Percentiles rank a stretch among this genome's conserved stretches.
Evolutionary conservation across 805 yeast genomes (phyloP).

Genomic region (Myxozyma mucilagina): DNA sequence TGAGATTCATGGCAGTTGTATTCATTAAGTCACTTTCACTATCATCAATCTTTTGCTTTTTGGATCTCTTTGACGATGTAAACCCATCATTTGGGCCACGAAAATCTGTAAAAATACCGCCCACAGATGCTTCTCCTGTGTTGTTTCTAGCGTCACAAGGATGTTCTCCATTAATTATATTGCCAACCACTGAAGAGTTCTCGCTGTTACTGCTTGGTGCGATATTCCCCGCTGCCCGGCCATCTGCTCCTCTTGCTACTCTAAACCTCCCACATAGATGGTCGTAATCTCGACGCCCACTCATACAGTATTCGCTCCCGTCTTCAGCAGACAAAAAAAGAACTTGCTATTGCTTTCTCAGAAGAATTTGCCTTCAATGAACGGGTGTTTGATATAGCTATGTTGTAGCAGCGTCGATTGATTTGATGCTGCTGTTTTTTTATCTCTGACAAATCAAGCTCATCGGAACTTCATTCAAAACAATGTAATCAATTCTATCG

Average conservation of each 20-base stretch:
- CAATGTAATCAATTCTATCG: too few species aligned
- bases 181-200: not conserved
- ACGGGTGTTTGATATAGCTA: too few species aligned
- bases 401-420: too few species aligned
- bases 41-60: not conserved
- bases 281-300: slow-evolving; percentile 11
- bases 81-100: not conserved
- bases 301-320: not conserved
- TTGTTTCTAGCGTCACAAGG: not conserved
- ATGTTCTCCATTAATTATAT: not conserved
- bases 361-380: too few species aligned
- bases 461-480: too few species aligned
- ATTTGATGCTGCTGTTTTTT: too few species aligned
- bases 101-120: not conserved
- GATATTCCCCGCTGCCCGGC: not conserved
- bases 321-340: not conserved
- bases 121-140: not conserved
- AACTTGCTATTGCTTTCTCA: too few species aligned
- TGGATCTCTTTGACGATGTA: not conserved
- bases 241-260: slow-evolving; percentile 2
- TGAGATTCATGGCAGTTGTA: not conserved
- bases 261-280: slow-evolving; percentile 21
- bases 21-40: not conserved
- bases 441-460: too few species aligned
- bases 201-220: not conserved